Evolutionary conservation across 805 yeast species (phyloP).

Genomic region (Hanseniaspora clermontiae): DNA sequence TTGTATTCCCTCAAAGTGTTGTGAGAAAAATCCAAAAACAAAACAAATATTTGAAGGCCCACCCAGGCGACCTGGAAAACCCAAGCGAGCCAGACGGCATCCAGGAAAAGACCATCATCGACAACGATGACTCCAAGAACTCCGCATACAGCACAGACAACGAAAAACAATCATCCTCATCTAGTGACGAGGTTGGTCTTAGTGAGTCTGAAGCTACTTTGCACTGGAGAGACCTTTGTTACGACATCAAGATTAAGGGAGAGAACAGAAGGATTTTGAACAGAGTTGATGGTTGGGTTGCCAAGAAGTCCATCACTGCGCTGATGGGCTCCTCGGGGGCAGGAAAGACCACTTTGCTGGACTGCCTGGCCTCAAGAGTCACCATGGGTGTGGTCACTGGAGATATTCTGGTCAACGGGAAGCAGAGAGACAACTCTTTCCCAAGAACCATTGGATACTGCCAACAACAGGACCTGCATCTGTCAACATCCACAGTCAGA

Average conservation of each 20-base stretch:
- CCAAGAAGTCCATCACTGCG: constrained; percentile 66
- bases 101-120: constrained; percentile 10
- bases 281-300: constrained; percentile 61
- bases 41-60: constrained; percentile 20
- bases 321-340: constrained; percentile 66
- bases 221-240: constrained; percentile 62
- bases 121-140: background rate
- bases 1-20: constrained; percentile 43
- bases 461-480: constrained; percentile 61
- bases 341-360: constrained; percentile 59
- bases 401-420: constrained; percentile 48
- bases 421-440: constrained; percentile 40
- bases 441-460: constrained; percentile 51
- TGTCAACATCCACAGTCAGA: constrained; percentile 51
- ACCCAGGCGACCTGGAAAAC: constrained; percentile 20
- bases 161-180: constrained; percentile 5
- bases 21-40: constrained; percentile 37
- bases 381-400: constrained; percentile 54
- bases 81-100: constrained; percentile 18
- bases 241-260: constrained; percentile 46
- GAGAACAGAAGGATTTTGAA: constrained; percentile 44
- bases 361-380: constrained; percentile 51
- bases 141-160: background rate
- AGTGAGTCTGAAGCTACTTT: constrained; percentile 36
- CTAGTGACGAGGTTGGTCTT: constrained; percentile 6